Evolutionary conservation across 2,329 filamentous ascomycete species (phyloP).

Genomic region (Colletotrichum sp.): DNA sequence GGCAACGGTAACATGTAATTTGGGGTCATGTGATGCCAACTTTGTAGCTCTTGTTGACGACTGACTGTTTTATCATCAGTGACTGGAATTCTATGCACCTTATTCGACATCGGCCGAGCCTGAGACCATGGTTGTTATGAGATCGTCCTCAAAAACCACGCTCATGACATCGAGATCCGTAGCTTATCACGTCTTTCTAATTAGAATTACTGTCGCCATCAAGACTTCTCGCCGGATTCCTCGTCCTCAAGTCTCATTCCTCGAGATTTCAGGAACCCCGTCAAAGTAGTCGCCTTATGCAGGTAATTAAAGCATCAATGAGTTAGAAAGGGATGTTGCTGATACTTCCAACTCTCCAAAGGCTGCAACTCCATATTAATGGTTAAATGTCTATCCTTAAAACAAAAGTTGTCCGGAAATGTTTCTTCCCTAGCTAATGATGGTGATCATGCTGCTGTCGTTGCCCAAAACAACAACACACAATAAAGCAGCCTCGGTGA

Average conservation of each 20-base stretch:
- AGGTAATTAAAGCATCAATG: neutral
- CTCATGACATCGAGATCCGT: neutral
- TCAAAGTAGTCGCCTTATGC: neutral
- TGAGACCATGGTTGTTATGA: neutral
- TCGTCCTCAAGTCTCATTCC: neutral
- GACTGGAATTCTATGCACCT: neutral
- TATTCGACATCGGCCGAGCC: neutral
- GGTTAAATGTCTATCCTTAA: neutral
- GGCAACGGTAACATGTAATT: neutral
- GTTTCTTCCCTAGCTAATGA: neutral
- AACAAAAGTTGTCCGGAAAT: neutral
- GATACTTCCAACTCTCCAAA: neutral
- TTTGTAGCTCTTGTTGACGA: neutral
- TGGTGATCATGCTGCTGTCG: neutral
- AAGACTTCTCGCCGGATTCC: rapidly evolving
- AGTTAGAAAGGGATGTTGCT: rapidly evolving
- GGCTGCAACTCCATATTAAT: neutral
- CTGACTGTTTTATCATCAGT: neutral
- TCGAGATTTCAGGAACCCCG: neutral
- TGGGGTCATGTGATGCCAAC: neutral
- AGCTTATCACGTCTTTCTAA: neutral
- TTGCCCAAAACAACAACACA: neutral
- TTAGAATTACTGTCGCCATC: neutral
- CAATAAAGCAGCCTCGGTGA: neutral
- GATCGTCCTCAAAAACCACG: neutral